Base-by-base conservation (phyloP, 2,329 filamentous ascomycete genomes). In the Pseudogymnoascus sp. region DNA sequence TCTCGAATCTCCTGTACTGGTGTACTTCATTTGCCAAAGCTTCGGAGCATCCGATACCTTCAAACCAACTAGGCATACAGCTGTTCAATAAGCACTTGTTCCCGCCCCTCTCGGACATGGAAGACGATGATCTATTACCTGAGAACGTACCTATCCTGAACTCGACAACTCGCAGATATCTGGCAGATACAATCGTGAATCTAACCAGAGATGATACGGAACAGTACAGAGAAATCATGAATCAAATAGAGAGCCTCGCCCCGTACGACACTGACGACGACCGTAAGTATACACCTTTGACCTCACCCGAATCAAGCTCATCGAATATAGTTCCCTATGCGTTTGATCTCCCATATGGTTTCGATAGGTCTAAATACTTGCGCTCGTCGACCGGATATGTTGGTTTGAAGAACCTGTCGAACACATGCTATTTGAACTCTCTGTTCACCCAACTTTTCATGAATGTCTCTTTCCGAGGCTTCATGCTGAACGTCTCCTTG, bases 401-500 rank as follows among this genome's bases (percentile, higher is more conserved):
- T n/a, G 94, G 94, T 1, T 75, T 99, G n/a, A 83, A 83, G 62
- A 99, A 99, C 69, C 81, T 97, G 13, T 94, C 91, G 8, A 96
- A 97, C 71, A 97, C 95, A 0, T 99, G 94, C 74, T 99, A 99
- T 72, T 82, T 97, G 71, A 99, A 99, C 72, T 97, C 94, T 0
- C 78, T 99, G 0, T 81, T 97, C 64, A 93, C 92, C 0, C 94
- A 99, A 71, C 83, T 99, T 0, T 99, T 93, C 77, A 97, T 97
- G 91, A 97, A 99, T 71, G 76, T 89, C 13, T 81, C 85, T 5
- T 97, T 99, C 69, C 87, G 94, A 15, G 81, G 84, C 13, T 96
- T 97, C 73, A 89, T 99, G 67, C 79, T 97, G 63, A 74, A 79
- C 62, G 78, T 83, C n/a, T 44, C 63, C 26, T 76, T 90, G 24